phyloP scores from a whole-genome alignment of 2,329 filamentous ascomycete genomes.

The Lachnellula arida region DNA sequence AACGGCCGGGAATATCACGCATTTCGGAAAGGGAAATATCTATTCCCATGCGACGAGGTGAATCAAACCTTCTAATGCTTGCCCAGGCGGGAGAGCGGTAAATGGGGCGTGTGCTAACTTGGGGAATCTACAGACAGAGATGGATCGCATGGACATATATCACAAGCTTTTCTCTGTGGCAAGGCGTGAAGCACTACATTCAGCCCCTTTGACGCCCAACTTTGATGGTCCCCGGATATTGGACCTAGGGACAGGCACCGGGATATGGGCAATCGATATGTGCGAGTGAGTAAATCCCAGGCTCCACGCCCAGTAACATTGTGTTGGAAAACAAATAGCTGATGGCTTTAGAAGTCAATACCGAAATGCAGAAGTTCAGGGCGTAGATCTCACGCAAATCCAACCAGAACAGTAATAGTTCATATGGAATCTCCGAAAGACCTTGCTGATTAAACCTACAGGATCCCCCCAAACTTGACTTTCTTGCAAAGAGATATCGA shows the following conservation, averaged over 20 bases:
- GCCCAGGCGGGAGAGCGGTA: neutral
- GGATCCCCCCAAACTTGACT: constrained; percentile 64
- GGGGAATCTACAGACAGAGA: constrained; percentile 51
- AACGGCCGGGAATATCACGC: constrained; percentile 68
- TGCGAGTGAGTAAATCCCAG: constrained; percentile 55
- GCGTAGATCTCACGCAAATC: constrained; percentile 57
- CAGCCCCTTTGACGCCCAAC: constrained; percentile 32
- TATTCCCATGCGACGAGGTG: constrained; percentile 75
- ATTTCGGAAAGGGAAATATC: constrained; percentile 63
- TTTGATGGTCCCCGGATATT: constrained; percentile 42
- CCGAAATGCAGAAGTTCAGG: constrained; percentile 53
- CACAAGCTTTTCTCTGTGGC: constrained; percentile 71
- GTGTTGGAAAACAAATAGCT: neutral
- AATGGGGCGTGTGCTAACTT: constrained; percentile 8
- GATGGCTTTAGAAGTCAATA: constrained; percentile 41
- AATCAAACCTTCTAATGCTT: constrained; percentile 20
- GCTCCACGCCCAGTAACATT: neutral
- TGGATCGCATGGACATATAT: constrained; percentile 75
- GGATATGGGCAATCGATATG: constrained; percentile 88
- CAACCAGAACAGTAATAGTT: constrained; percentile 50
- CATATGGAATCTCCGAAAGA: neutral
- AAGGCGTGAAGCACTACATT: constrained; percentile 46
- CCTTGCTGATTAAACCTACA: constrained; percentile 33
- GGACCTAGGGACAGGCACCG: constrained; percentile 78
- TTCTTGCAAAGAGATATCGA: constrained; percentile 76